Percentiles rank a stretch among this genome's conserved stretches.
Conservation (phyloP, 371 early-diverging fungal genomes). For the Mycotypha africana region DNA sequence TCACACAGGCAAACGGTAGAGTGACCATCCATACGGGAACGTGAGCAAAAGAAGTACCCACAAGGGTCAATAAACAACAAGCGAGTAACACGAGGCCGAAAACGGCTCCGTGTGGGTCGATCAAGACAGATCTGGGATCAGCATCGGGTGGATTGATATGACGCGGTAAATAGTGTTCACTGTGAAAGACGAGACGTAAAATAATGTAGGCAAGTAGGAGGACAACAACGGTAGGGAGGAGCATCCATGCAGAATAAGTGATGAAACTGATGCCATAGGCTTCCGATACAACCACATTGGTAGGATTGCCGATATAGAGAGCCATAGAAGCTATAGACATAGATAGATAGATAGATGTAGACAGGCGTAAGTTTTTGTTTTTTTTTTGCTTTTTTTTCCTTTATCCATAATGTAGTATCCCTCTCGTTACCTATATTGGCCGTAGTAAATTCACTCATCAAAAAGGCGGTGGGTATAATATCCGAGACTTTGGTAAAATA, state of each 20-base stretch:
- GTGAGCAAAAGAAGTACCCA: constrained; percentile 60
- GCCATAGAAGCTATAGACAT: constrained; percentile 69
- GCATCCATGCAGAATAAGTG: constrained; percentile 76
- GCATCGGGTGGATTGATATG: constrained; percentile 41
- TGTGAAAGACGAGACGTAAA: constrained; percentile 45
- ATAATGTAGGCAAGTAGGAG: constrained; percentile 47
- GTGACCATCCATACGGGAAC: constrained; percentile 70
- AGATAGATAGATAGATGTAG: no score
- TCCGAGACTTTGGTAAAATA: constrained; percentile 64
- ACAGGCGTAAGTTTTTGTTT: no score
- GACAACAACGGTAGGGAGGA: constrained; percentile 61
- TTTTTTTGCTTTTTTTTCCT: no score
- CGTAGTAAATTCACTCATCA: constrained; percentile 65
- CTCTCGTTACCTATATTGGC: constrained; percentile 68
- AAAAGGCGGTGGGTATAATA: constrained; percentile 57
- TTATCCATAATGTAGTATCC: no score
- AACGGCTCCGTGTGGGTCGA: constrained; percentile 50
- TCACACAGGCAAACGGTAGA: constrained; percentile 56
- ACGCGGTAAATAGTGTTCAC: constrained; percentile 42
- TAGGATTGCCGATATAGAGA: constrained; percentile 80
- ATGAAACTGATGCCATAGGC: constrained; percentile 70
- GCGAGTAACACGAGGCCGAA: constrained; percentile 50
- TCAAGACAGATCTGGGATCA: constrained; percentile 48
- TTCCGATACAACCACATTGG: constrained; percentile 78
- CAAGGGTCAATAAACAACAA: constrained; percentile 47